Conservation (phyloP, 371 early-diverging fungal genomes). For the Syncephalastrum racemosum region DNA sequence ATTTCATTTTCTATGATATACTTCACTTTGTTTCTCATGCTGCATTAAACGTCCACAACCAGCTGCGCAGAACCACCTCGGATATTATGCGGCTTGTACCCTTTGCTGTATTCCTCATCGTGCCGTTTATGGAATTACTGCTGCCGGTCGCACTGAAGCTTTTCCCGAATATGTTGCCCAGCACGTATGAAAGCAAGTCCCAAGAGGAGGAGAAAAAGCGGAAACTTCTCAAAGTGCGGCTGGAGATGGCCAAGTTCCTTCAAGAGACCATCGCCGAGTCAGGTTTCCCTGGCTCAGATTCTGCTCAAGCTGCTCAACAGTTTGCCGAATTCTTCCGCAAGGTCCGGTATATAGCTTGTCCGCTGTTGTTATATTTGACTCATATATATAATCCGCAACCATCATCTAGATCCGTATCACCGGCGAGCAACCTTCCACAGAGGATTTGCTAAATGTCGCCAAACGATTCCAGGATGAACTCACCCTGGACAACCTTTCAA, state of each 20-base stretch:
- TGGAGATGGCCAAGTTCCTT: slow-evolving; percentile 93
- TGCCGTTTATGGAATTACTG: slow-evolving; percentile 93
- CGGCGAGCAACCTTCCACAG: slow-evolving; percentile 81
- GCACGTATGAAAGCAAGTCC: slow-evolving; percentile 90
- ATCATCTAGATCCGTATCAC: slow-evolving; percentile 73
- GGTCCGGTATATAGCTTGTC: slow-evolving; percentile 30
- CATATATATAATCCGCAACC: background rate
- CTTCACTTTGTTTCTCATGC: too few relatives aligned
- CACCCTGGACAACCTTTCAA: slow-evolving; percentile 88
- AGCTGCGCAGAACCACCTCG: slow-evolving; percentile 81
- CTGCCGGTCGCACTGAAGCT: slow-evolving; percentile 89
- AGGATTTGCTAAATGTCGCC: slow-evolving; percentile 81
- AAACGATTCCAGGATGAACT: slow-evolving; percentile 88
- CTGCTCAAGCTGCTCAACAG: slow-evolving; percentile 68
- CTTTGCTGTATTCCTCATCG: slow-evolving; percentile 86
- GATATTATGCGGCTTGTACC: slow-evolving; percentile 91
- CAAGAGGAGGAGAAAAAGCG: slow-evolving; percentile 90
- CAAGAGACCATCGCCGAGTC: slow-evolving; percentile 92
- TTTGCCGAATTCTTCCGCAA: slow-evolving; percentile 80
- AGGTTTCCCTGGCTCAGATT: slow-evolving; percentile 57
- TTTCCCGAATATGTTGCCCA: slow-evolving; percentile 96
- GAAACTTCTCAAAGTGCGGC: slow-evolving; percentile 81
- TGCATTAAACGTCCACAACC: too few relatives aligned
- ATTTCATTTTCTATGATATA: too few relatives aligned
- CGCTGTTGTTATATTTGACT: background rate